These are phyloP conservation scores for Rhodotorula sp. DNA, from an alignment of 1,284 basidiomycete genomes.

Conservation along the genomic window DNA sequence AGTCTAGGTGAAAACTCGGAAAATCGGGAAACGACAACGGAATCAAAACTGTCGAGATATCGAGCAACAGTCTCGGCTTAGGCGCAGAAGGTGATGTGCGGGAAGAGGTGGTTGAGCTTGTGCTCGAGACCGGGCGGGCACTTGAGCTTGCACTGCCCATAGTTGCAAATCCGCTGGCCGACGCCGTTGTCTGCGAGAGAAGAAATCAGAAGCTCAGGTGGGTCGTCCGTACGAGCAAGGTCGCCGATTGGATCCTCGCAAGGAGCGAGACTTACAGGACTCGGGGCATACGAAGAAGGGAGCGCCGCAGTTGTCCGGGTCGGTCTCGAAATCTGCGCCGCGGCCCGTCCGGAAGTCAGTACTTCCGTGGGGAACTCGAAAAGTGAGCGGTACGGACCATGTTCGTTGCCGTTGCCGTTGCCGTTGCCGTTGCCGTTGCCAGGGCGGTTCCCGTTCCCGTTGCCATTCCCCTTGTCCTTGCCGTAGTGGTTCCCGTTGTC, in stretches of 20 bases:
- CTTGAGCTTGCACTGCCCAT: background rate
- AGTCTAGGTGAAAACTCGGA: too few species aligned
- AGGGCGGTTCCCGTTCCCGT: background rate
- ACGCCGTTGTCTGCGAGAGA: background rate
- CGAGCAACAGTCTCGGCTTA: background rate
- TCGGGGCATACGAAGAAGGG: background rate
- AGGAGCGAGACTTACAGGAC: background rate
- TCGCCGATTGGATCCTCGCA: background rate
- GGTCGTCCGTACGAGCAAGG: too few species aligned
- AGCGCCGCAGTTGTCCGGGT: constrained; percentile 2
- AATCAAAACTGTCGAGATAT: too few species aligned
- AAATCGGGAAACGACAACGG: too few species aligned
- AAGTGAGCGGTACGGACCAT: background rate
- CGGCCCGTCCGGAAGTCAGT: background rate
- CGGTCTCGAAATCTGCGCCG: background rate
- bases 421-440: background rate
- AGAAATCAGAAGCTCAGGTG: background rate
- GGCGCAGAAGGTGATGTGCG: background rate
- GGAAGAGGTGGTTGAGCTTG: background rate
- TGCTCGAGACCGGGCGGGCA: constrained; percentile 1
- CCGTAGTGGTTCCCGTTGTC: too few species aligned
- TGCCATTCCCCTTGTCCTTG: too few species aligned
- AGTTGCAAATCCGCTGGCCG: background rate
- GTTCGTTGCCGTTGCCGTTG: background rate
- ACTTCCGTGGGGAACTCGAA: background rate